Base-by-base conservation (phyloP, 2,329 filamentous ascomycete species). In the Passalora sequoiae region DNA sequence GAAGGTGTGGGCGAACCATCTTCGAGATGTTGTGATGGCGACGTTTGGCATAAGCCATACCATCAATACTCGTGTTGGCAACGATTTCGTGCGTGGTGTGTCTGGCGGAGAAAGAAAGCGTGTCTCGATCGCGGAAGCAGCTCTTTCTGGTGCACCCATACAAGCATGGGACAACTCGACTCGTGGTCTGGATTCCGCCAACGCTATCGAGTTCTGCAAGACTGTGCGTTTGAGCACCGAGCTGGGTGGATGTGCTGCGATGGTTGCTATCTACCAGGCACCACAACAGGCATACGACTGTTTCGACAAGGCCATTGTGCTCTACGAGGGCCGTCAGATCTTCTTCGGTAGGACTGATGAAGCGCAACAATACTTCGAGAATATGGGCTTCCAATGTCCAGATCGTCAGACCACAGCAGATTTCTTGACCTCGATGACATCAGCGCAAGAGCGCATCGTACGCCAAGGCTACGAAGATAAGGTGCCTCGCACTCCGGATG, bases 151-250 rank as follows among this genome's bases (percentile, higher is more conserved):
- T 24, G 76, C 78, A 0, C 58, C 62, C n/a, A 39, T 65, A 4
- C 81, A 86, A 60, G 83, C 81, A 47, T 92, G 86, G 86, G 87
- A 87, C 59, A 87, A 87, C 69, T 81, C 77, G 29, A 87, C 84
- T 19, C 74, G 84, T 66, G 83, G 83, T 65, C 71, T 87, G 22
- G 84, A 88, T 66, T 83, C 77, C 22, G 83, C 83, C 65, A 87
- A 86, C 63, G 83, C 84, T 40, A 75, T 87, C 47, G 83, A 86
- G 63, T 87, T 87, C 61, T 81, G 77, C 66, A 83, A 78, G 66
- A 86, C 81, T 1, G 69, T 88, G 6, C 77, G 81, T 27, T 70
- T 83, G 38, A 76, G 81, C 60, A 80, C 81, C 1, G 81, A 86
- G 57, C 73, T 86, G 22, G 82, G 80, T 48, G 74, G 74, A 48